phyloP scores from a whole-genome alignment of 768 basidiomycete genomes.

The Porpolomopsis calyptriformis region DNA sequence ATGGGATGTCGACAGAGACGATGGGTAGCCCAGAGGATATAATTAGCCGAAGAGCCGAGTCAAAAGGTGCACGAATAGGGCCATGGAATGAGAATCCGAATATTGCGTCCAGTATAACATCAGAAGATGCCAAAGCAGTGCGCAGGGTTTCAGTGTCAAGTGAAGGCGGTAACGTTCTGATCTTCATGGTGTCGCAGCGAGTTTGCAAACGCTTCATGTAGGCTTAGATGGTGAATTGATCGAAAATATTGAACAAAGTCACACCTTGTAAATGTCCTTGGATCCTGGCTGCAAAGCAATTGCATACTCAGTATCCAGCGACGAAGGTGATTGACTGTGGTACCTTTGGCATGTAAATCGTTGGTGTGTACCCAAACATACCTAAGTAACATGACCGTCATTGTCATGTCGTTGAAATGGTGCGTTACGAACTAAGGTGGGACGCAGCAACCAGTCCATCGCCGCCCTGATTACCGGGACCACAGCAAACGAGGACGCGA shows the following conservation, averaged over 20 bases:
- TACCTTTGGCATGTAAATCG: constrained; percentile 91
- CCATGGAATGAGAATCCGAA: constrained; percentile 97
- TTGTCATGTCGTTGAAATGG: neutral
- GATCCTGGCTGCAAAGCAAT: constrained; percentile 59
- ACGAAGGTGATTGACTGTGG: neutral
- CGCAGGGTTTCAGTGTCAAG: constrained; percentile 36
- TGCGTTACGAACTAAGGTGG: constrained; percentile 58
- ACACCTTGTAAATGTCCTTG: constrained; percentile 85
- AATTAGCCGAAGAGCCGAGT: constrained; percentile 58
- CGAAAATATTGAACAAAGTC: neutral
- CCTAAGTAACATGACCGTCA: constrained; percentile 31
- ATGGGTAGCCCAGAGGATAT: constrained; percentile 62
- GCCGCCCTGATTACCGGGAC: constrained; percentile 96
- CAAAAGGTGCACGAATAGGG: constrained; percentile 84
- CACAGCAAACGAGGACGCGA: constrained; percentile 88
- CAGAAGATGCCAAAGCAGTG: constrained; percentile 44
- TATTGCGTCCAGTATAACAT: constrained; percentile 89
- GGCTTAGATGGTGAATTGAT: neutral
- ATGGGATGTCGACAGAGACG: constrained; percentile 92
- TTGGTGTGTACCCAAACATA: constrained; percentile 86
- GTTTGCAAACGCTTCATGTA: constrained; percentile 55
- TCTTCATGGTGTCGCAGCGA: constrained; percentile 85
- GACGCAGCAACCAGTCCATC: constrained; percentile 95
- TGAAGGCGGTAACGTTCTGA: constrained; percentile 53
- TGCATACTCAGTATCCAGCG: neutral